Base-by-base conservation (phyloP, 176 grass and related monocot genomes). In the Paspalum notatum region DNA sequence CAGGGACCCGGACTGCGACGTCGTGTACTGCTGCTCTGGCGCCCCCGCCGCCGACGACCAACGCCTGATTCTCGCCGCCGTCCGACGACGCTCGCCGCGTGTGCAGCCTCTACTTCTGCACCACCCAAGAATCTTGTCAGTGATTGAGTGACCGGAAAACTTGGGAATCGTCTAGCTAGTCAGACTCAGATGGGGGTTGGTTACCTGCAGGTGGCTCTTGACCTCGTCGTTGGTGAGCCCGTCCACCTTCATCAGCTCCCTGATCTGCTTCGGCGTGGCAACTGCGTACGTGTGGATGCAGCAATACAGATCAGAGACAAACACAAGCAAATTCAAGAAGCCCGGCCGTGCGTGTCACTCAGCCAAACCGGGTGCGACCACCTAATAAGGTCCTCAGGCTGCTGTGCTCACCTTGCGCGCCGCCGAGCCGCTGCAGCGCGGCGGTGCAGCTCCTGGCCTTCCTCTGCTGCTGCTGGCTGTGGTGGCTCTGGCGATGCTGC, bases 221-320 rank as follows among this genome's bases (percentile, higher is more conserved):
- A 97, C 94, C 82, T 97, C 94, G 18, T 97, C 94, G 41, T 97
- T 97, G 3, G 94, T 97, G 40, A 97, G 91, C 51, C 87, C 94
- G 38, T 97, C 91, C 32, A 97, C 94, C 77, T 94, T 97, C 94
- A 97, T 97, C 79, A 91, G 51, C 64, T 97, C 91, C 57, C 94
- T 89, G 62, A 97, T 97, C 81, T 94, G 94, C 87, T 97, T 97
- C 2, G 94, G 94, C 75, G 94, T 97, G 11, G 94, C 91, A 11
- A 78, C 94, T 97, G 77, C 80, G 76, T 5, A n/a, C n/a, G n/a
- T n/a, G 22, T 5, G 12, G 20, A 10, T 15, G 5, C 0, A 43
- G 4, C 57, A 6, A 32, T 3, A 32, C 32, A 1, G 32, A 32
- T 32, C 32, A 32, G 32, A 32, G 32, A 32, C 32, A 3, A 32